These are phyloP conservation scores for Zopfochytrium polystomum DNA, from an alignment of 371 early-diverging fungal species.

Conservation along the genomic window DNA sequence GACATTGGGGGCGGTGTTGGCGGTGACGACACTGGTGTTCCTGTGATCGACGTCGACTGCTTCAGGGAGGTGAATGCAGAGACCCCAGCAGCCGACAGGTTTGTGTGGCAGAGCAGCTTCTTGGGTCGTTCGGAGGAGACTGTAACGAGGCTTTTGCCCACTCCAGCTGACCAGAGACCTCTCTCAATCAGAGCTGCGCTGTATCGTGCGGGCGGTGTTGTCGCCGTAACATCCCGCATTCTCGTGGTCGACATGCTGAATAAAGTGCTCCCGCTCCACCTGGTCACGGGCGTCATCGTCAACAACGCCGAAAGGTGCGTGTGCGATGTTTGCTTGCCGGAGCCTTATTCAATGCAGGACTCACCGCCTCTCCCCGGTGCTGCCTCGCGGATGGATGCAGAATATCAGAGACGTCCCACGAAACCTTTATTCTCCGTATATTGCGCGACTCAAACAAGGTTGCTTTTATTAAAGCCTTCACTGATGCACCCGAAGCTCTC, in stretches of 20 bases:
- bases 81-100: conserved; percentile 62
- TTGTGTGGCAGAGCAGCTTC: conserved; percentile 5
- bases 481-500: conserved; percentile 87
- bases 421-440: conserved; percentile 83
- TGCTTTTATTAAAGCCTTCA: conserved; percentile 92
- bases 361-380: not conserved
- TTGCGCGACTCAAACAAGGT: conserved; percentile 74
- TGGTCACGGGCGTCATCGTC: conserved; percentile 84
- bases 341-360: no score
- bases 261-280: conserved; percentile 67
- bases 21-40: no score
- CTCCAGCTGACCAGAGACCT: conserved; percentile 1
- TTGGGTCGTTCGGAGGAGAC: conserved; percentile 6
- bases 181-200: conserved; percentile 50
- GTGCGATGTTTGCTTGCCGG: not conserved
- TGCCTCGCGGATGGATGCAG: conserved; percentile 33
- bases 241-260: conserved; percentile 93
- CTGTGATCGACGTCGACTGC: conserved; percentile 41
- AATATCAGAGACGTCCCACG: conserved; percentile 74
- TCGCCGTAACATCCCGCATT: conserved; percentile 85
- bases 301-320: conserved; percentile 78
- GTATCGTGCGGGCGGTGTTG: conserved; percentile 84
- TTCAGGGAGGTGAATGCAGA: conserved; percentile 62
- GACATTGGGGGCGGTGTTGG: no score
- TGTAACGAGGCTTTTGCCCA: not conserved